Conservation (phyloP, 306 rosid genomes). For the Malus sieversii region DNA sequence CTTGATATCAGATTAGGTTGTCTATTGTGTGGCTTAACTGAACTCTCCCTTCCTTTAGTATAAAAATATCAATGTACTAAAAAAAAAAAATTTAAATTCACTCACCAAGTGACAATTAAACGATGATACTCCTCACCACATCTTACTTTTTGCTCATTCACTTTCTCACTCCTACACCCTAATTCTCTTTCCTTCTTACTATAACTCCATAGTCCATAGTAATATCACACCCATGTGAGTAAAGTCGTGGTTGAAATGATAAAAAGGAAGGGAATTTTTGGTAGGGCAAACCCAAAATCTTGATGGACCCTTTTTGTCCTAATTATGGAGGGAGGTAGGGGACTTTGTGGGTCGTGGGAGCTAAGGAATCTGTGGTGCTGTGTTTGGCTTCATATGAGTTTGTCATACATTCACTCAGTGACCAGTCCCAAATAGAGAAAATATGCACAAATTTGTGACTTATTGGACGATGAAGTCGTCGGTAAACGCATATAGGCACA, state of each 20-base stretch:
- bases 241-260: not conserved
- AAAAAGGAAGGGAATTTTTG: not conserved
- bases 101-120: too few relatives aligned
- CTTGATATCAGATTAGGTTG: too few relatives aligned
- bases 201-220: too few relatives aligned
- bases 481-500: not conserved
- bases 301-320: constrained; percentile 9
- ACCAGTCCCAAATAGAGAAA: not conserved
- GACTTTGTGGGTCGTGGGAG: constrained; percentile 16
- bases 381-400: constrained; percentile 1
- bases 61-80: too few relatives aligned
- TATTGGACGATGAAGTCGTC: not conserved
- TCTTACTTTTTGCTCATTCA: too few relatives aligned
- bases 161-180: not conserved
- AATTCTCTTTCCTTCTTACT: too few relatives aligned
- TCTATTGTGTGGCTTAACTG: too few relatives aligned
- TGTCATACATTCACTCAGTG: not conserved
- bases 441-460: not conserved
- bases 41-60: too few relatives aligned
- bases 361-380: not conserved
- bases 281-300: constrained; percentile 17
- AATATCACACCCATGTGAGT: not conserved
- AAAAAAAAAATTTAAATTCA: too few relatives aligned
- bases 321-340: constrained; percentile 11
- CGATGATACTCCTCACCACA: too few relatives aligned